Conservation (phyloP, 1,284 basidiomycete species). For the Cutaneotrichosporon cutaneum region DNA sequence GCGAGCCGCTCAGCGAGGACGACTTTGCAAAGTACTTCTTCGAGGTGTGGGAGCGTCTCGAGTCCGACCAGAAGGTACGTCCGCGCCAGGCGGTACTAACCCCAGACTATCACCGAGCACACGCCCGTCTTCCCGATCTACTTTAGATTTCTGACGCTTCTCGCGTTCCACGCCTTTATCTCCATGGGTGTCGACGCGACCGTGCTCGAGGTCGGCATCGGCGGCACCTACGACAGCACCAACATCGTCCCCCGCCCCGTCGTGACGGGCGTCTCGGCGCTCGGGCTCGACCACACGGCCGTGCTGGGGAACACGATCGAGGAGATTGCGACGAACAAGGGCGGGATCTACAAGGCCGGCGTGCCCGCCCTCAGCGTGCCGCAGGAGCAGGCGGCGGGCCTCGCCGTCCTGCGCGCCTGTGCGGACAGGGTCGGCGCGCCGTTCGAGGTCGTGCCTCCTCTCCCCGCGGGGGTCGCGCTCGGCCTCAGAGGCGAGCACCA, state of each 20-base stretch:
- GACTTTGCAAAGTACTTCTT: slow-evolving; percentile 91
- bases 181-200: slow-evolving; percentile 73
- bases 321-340: slow-evolving; percentile 94
- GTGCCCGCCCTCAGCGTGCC: slow-evolving; percentile 81
- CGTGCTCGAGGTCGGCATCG: slow-evolving; percentile 94
- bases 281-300: slow-evolving; percentile 91
- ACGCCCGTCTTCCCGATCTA: slow-evolving; percentile 74
- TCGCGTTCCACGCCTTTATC: slow-evolving; percentile 90
- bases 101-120: slow-evolving; percentile 54
- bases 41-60: slow-evolving; percentile 89
- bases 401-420: slow-evolving; percentile 65
- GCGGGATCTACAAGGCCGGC: slow-evolving; percentile 90
- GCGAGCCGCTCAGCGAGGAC: slow-evolving; percentile 81
- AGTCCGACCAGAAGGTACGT: slow-evolving; percentile 64
- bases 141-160: slow-evolving; percentile 88
- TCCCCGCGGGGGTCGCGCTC: slow-evolving; percentile 52
- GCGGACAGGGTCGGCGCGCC: slow-evolving; percentile 65
- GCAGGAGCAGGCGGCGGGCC: slow-evolving; percentile 65
- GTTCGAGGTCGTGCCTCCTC: slow-evolving; percentile 39
- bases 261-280: slow-evolving; percentile 82
- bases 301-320: slow-evolving; percentile 85
- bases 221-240: slow-evolving; percentile 91
- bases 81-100: background rate
- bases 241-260: slow-evolving; percentile 90
- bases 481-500: slow-evolving; percentile 90